phyloP scores from a whole-genome alignment of 139 green algal genomes.

The Chlorella sp. region DNA sequence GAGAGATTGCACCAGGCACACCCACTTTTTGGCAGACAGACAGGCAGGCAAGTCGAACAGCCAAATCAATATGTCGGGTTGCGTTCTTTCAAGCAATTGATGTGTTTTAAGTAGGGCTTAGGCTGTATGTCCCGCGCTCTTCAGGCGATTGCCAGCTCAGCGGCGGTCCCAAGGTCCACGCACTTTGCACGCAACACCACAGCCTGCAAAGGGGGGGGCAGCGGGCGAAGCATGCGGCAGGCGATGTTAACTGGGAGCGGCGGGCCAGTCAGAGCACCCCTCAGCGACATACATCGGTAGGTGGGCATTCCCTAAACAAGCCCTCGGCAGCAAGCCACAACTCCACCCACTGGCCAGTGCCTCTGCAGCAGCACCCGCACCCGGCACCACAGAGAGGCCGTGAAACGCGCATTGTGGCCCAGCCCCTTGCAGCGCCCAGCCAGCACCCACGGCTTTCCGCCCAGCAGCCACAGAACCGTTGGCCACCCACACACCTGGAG shows the following conservation, averaged over 20 bases:
- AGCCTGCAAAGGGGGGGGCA: neutral
- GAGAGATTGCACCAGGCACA: no score
- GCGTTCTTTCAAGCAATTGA: no score
- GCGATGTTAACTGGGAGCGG: neutral
- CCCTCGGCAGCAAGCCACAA: no score
- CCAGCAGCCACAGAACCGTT: neutral
- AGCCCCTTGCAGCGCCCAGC: neutral
- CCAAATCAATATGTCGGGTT: no score
- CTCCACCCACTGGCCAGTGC: neutral
- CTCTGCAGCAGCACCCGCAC: neutral
- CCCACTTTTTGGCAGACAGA: no score
- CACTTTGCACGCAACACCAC: conserved; percentile 24
- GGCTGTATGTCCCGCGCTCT: neutral
- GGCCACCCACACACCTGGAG: conserved; percentile 15
- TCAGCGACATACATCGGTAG: no score
- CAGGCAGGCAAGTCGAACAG: no score
- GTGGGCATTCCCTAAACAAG: neutral
- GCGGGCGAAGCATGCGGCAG: neutral
- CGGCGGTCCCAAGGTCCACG: conserved; percentile 9
- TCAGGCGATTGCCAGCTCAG: neutral
- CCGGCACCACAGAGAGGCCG: neutral
- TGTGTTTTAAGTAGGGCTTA: no score
- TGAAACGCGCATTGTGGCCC: neutral
- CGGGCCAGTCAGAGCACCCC: no score
- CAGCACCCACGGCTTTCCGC: neutral